Evolutionary conservation across 2,329 filamentous ascomycete species (phyloP), one percentile per base, ranked within the genome.

Genomic region (Cordyceps cicadae): DNA sequence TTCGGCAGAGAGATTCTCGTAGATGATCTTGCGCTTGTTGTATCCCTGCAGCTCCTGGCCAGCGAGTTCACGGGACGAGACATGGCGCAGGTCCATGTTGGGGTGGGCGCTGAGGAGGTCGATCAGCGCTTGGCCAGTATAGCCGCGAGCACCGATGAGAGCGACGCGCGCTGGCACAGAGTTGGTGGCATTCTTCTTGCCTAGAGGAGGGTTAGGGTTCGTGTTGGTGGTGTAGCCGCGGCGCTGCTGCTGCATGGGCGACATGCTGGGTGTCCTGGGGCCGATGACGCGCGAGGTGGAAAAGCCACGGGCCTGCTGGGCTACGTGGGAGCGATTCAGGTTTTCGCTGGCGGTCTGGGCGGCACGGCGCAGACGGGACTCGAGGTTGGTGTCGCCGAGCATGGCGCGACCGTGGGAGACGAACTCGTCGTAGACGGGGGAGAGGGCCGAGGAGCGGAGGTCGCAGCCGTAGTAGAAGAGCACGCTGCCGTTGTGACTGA

Each of bases 401-500:
- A 96, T 95, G 64, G 89, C 84, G 62, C 90, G 83, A 58, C 92
- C 91, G 69, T 95, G 84, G 69, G 88, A 81, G 62, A 87, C 85
- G 75, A 97, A 97, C 69, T 95, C 90, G 66, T 87, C 84, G 77
- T 96, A 92, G 66, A 96, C 81, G 65, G 89, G 83, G 67, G 87
- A 86, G 24, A 97, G 88, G 21, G 67, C 67, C 72, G 96, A 89
- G 56, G 90, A 86, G 37, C 87, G 86, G 59, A 86, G 87, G 66
- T 94, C 89, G 62, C 94, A 85, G 57, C 92, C 92, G 73, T 95
- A 96, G 89, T 93, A 97, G 81, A 97, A 97, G 70, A 97, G 87
- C 45, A 97, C 90, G 70, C 92, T 90, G 62, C 91, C 91, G 66
- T 90, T 86, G 60, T 87, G 86, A 64, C 88, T 90, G 68, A 97